Evolutionary conservation across 345 rosid species (phyloP).

Genomic region (Brassica cretica): DNA sequence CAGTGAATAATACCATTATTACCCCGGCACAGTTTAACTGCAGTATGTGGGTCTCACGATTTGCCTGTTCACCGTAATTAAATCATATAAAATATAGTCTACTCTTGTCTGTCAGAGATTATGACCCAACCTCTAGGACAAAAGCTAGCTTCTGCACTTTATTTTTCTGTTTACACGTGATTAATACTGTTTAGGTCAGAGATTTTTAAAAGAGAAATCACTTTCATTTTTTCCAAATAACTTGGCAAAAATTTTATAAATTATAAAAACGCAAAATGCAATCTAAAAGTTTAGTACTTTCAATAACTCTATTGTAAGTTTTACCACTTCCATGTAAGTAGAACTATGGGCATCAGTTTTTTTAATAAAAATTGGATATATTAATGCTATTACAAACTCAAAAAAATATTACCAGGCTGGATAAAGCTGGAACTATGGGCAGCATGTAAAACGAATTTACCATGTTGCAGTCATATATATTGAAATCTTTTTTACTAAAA

Average conservation of each 20-base stretch:
- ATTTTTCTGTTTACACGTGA: not conserved
- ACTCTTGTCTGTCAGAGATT: not conserved
- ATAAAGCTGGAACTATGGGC: too few species aligned
- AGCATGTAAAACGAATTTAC: not conserved
- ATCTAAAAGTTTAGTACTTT: too few species aligned
- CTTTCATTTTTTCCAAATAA: too few species aligned
- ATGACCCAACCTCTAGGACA: not conserved
- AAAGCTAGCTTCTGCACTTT: not conserved
- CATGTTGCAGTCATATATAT: not conserved
- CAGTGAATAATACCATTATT: not conserved
- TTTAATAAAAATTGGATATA: too few species aligned
- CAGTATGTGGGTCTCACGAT: not conserved
- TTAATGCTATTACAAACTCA: too few species aligned
- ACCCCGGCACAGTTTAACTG: not conserved
- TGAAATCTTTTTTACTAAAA: not conserved
- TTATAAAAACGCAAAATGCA: too few species aligned
- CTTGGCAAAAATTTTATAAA: too few species aligned
- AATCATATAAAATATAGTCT: not conserved
- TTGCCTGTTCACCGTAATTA: not conserved
- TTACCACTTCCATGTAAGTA: too few species aligned
- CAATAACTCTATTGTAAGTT: too few species aligned
- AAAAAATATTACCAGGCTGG: too few species aligned
- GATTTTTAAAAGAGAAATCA: not conserved
- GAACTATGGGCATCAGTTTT: too few species aligned
- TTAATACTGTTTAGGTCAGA: not conserved